Evolutionary conservation across 2,329 filamentous ascomycete genomes (phyloP).

Genomic region (Nannizziopsis barbatae): DNA sequence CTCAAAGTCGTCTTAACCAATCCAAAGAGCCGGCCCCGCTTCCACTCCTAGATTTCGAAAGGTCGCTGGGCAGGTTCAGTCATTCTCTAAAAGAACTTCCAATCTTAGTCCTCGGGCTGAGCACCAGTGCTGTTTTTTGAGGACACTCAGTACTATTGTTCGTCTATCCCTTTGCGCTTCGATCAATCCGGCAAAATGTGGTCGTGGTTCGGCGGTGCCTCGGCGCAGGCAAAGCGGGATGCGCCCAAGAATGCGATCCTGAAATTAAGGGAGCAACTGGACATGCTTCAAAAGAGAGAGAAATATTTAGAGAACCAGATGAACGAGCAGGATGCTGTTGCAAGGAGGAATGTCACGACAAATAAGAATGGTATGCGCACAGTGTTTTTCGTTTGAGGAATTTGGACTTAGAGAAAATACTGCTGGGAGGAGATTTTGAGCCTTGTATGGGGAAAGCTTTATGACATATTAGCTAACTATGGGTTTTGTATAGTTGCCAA

Average conservation of each 20-base stretch:
- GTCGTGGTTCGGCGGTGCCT: conserved; percentile 84
- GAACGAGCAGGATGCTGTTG: conserved; percentile 78
- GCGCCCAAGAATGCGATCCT: conserved; percentile 95
- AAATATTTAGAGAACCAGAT: conserved; percentile 84
- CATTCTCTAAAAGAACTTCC: too few relatives aligned
- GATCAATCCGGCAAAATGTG: conserved; percentile 43
- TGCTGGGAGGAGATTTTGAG: too few relatives aligned
- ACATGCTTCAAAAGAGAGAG: conserved; percentile 96
- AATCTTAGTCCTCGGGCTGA: too few relatives aligned
- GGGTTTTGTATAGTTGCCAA: conserved; percentile 59
- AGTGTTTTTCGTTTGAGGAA: neutral
- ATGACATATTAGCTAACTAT: neutral
- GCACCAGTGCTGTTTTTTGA: too few relatives aligned
- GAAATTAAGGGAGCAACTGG: conserved; percentile 71
- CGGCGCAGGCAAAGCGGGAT: conserved; percentile 78
- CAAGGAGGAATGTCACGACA: conserved; percentile 72
- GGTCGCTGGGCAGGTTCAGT: too few relatives aligned
- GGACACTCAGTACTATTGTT: neutral
- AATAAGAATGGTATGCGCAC: conserved; percentile 74
- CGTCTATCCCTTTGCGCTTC: neutral
- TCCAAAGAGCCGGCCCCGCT: conserved; percentile 1
- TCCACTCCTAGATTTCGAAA: neutral
- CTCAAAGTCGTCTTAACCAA: neutral
- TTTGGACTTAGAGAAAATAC: neutral
- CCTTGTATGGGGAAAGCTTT: too few relatives aligned